Conservation (phyloP, 176 grass and related monocot species). For the Oryza officinalis region DNA sequence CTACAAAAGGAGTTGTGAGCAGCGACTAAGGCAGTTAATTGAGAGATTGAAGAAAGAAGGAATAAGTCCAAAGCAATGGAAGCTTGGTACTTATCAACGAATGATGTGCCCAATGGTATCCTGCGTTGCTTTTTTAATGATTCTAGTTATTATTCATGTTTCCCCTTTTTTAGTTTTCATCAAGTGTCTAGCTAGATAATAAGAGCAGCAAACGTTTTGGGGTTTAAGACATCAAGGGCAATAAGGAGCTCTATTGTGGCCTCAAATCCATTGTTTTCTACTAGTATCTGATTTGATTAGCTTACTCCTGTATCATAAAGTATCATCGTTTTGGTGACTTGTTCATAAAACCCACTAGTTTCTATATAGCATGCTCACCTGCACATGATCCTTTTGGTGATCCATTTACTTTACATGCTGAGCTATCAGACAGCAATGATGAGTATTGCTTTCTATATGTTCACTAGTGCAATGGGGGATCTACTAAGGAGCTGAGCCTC, state of each 20-base stretch:
- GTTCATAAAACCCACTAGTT: neutral
- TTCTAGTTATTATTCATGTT: neutral
- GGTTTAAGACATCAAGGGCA: neutral
- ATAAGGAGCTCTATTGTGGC: neutral
- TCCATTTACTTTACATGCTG: conserved; percentile 13
- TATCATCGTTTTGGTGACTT: neutral
- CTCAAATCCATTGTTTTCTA: neutral
- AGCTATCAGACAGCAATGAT: conserved; percentile 20
- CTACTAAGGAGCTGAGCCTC: conserved; percentile 51
- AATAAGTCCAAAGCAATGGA: conserved; percentile 46
- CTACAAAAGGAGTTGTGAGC: conserved; percentile 5
- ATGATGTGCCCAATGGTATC: conserved; percentile 63
- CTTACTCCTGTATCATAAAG: neutral
- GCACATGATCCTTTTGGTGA: neutral
- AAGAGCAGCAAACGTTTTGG: neutral
- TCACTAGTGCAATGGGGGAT: conserved; percentile 63
- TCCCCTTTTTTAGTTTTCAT: neutral
- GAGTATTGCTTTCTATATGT: conserved; percentile 37
- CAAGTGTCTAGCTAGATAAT: neutral
- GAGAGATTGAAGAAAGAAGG: conserved; percentile 52
- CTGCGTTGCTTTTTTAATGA: neutral
- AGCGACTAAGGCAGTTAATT: conserved; percentile 38
- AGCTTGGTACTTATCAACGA: conserved; percentile 31
- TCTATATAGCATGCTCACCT: neutral
- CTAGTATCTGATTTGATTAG: neutral